Conservation (phyloP, 2,329 filamentous ascomycete species). For the Amesomyces nigricolor region DNA sequence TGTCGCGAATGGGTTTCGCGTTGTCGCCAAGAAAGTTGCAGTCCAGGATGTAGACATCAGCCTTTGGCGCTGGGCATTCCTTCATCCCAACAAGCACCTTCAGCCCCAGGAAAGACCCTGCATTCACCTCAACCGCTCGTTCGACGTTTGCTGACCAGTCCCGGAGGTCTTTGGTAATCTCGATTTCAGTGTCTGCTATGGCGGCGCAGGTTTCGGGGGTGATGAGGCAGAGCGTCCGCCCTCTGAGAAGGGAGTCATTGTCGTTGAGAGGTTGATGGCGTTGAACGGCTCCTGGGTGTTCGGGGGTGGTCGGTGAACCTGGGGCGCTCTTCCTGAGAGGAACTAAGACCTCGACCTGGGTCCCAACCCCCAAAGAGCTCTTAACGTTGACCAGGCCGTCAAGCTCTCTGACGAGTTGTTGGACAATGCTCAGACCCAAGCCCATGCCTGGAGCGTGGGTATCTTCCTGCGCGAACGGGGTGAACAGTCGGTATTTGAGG, state of each 20-base stretch:
- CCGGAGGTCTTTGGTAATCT: constrained; percentile 2
- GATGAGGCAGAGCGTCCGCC: constrained; percentile 18
- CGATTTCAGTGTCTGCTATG: background rate
- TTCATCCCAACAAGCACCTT: constrained; percentile 9
- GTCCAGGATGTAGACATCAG: constrained; percentile 23
- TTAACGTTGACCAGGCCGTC: constrained; percentile 55
- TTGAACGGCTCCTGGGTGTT: background rate
- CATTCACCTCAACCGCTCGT: constrained; percentile 15
- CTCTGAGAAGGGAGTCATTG: background rate
- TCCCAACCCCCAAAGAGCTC: constrained; percentile 36
- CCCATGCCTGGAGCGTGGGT: constrained; percentile 55
- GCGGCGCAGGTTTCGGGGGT: constrained; percentile 7
- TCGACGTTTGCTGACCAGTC: constrained; percentile 16
- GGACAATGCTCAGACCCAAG: constrained; percentile 60
- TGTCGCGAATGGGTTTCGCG: background rate
- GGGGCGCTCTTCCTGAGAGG: constrained; percentile 6
- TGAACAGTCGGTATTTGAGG: constrained; percentile 54
- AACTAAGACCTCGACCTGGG: constrained; percentile 20
- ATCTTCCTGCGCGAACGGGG: constrained; percentile 61
- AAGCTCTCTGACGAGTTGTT: constrained; percentile 52
- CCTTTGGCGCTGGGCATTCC: constrained; percentile 10
- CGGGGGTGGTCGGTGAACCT: background rate
- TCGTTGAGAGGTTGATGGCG: background rate
- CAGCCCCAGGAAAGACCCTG: constrained; percentile 15
- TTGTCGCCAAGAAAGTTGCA: background rate